Evolutionary conservation across 768 basidiomycete species (phyloP).

Genomic region (Panus rudis): DNA sequence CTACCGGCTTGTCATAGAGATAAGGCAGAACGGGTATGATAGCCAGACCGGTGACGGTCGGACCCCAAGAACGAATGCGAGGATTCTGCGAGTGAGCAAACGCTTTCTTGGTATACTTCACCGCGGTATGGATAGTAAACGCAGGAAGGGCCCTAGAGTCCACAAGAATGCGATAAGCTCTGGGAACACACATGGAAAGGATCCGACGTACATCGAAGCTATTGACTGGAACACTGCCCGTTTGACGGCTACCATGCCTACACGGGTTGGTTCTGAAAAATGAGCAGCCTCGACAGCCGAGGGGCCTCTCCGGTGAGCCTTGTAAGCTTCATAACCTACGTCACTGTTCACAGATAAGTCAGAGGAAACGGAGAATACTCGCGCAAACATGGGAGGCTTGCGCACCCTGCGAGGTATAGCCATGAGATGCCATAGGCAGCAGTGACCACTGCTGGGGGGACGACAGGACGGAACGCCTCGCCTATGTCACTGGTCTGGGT

Average conservation of each 20-base stretch:
- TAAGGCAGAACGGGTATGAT: constrained; percentile 71
- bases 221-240: constrained; percentile 76
- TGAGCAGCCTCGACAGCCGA: constrained; percentile 57
- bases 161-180: neutral
- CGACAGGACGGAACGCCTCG: constrained; percentile 77
- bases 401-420: constrained; percentile 66
- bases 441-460: constrained; percentile 62
- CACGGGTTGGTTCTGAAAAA: constrained; percentile 62
- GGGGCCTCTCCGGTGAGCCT: constrained; percentile 63
- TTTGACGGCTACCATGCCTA: constrained; percentile 67
- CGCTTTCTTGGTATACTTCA: constrained; percentile 63
- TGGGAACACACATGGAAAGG: constrained; percentile 6
- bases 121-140: constrained; percentile 79
- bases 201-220: constrained; percentile 62
- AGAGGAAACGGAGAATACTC: neutral
- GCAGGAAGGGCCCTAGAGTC: constrained; percentile 72
- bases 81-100: constrained; percentile 54
- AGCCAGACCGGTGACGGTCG: constrained; percentile 65
- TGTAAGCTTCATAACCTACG: constrained; percentile 77
- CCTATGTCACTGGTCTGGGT: constrained; percentile 72
- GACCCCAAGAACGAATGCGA: constrained; percentile 65
- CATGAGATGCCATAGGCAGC: constrained; percentile 80
- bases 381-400: constrained; percentile 1
- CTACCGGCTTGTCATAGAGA: constrained; percentile 76
- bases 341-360: constrained; percentile 37